Percentiles rank a stretch among this genome's conserved stretches.
Conservation (phyloP, 768 basidiomycete genomes). For the Coprinellus micaceus region DNA sequence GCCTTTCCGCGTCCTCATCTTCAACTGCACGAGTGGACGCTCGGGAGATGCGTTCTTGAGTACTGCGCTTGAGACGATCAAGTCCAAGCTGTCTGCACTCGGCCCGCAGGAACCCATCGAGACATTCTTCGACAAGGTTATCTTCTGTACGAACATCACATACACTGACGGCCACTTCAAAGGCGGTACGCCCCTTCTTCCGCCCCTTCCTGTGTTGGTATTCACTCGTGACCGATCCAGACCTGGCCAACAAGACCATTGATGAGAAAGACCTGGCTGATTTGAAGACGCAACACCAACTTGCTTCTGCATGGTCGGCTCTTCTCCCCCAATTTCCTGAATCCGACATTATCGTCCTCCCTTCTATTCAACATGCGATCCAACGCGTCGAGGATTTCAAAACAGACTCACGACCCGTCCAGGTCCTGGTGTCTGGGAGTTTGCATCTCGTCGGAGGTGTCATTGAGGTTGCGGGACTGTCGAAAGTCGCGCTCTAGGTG, state of each 20-base stretch:
- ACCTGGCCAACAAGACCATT: slow-evolving; percentile 71
- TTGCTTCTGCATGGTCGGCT: slow-evolving; percentile 69
- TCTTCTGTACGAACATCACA: slow-evolving; percentile 97
- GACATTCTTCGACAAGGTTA: slow-evolving; percentile 74
- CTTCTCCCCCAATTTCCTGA: slow-evolving; percentile 59
- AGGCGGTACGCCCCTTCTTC: slow-evolving; percentile 54
- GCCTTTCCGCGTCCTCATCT: slow-evolving; percentile 63
- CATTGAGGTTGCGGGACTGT: slow-evolving; percentile 84
- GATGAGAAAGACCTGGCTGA: slow-evolving; percentile 57
- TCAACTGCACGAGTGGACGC: slow-evolving; percentile 93
- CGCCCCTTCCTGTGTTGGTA: neutral
- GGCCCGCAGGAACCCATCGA: slow-evolving; percentile 33
- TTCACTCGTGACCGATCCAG: slow-evolving; percentile 35
- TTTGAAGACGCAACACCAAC: slow-evolving; percentile 71
- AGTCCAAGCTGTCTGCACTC: slow-evolving; percentile 41
- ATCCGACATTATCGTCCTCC: slow-evolving; percentile 69
- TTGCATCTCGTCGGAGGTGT: slow-evolving; percentile 92
- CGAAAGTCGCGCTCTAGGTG: slow-evolving; percentile 57
- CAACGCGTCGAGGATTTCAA: slow-evolving; percentile 50
- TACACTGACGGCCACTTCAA: slow-evolving; percentile 88
- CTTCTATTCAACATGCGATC: slow-evolving; percentile 90
- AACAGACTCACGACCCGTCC: slow-evolving; percentile 24
- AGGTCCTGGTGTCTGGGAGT: slow-evolving; percentile 89
- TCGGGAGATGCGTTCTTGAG: slow-evolving; percentile 71
- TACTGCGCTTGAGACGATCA: slow-evolving; percentile 51